Percentiles rank a stretch among this genome's conserved stretches.
These are phyloP conservation scores for Backusella morwellensis DNA, from an alignment of 192 early-diverging fungal genomes.

Conservation along the genomic window DNA sequence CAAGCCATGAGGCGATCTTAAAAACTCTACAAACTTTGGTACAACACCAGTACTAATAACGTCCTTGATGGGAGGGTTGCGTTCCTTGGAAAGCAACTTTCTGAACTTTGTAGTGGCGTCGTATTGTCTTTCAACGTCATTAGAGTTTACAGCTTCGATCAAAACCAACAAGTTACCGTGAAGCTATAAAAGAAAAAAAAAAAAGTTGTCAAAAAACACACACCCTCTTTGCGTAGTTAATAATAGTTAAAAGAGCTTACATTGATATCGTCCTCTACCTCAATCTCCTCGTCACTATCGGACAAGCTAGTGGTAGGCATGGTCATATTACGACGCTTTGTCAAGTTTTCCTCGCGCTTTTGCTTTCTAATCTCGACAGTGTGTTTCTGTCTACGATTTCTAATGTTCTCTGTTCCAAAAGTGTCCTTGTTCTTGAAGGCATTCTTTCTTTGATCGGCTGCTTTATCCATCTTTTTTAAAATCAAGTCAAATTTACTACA, in stretches of 20 bases:
- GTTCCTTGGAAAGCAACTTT: slow-evolving; percentile 50
- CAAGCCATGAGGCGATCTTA: slow-evolving; percentile 34
- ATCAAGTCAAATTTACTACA: background rate
- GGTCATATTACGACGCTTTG: slow-evolving; percentile 47
- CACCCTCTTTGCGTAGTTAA: background rate
- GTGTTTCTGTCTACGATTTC: slow-evolving; percentile 44
- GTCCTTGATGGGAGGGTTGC: slow-evolving; percentile 50
- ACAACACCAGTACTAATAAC: slow-evolving; percentile 47
- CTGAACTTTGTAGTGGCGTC: slow-evolving; percentile 42
- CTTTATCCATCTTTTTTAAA: background rate
- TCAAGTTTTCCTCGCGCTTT: slow-evolving; percentile 43
- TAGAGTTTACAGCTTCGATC: slow-evolving; percentile 28
- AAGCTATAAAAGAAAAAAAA: background rate
- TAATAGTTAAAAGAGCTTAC: slow-evolving; percentile 1
- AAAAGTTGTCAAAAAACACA: background rate
- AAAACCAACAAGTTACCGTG: slow-evolving; percentile 5
- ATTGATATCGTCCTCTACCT: slow-evolving; percentile 18
- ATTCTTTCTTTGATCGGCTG: slow-evolving; percentile 24
- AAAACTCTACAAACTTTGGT: slow-evolving; percentile 51
- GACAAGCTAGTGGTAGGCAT: slow-evolving; percentile 17
- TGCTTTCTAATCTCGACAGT: slow-evolving; percentile 49
- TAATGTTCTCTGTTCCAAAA: slow-evolving; percentile 44
- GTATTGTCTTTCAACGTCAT: slow-evolving; percentile 45
- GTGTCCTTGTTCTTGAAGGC: slow-evolving; percentile 68
- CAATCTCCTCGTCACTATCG: slow-evolving; percentile 44